These are phyloP conservation scores for Yamadazyma trypodendri DNA, from an alignment of 1,139 yeast genomes.

Conservation along the genomic window DNA sequence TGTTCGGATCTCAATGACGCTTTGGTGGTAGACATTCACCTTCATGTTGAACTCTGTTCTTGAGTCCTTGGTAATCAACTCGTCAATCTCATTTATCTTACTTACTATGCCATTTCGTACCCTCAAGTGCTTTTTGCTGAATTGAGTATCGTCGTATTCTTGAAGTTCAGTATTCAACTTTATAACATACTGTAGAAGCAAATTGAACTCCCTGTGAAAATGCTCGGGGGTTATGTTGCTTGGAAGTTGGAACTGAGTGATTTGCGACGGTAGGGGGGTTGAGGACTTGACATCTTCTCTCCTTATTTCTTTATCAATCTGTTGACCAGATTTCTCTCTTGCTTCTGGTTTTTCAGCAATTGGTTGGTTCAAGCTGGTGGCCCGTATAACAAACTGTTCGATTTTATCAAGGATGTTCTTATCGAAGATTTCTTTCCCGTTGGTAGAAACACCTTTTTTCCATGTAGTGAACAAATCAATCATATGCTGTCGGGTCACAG, in stretches of 20 bases:
- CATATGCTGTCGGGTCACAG: slow-evolving; percentile 34
- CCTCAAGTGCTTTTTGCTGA: slow-evolving; percentile 15
- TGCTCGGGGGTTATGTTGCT: slow-evolving; percentile 25
- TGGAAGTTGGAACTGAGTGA: slow-evolving; percentile 11
- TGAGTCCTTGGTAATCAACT: slow-evolving; percentile 23
- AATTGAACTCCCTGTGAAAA: slow-evolving; percentile 33
- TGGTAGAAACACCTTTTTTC: slow-evolving; percentile 30
- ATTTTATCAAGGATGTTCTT: slow-evolving; percentile 27
- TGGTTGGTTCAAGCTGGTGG: slow-evolving; percentile 24
- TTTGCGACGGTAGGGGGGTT: slow-evolving; percentile 4
- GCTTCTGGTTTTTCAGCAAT: not conserved
- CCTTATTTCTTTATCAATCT: not conserved
- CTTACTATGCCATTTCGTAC: slow-evolving; percentile 31
- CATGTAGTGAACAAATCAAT: slow-evolving; percentile 44
- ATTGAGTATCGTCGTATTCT: slow-evolving; percentile 15
- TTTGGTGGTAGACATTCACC: slow-evolving; percentile 26
- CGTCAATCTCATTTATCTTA: slow-evolving; percentile 33
- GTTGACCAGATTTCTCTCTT: not conserved
- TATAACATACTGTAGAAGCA: slow-evolving; percentile 31
- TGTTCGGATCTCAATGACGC: slow-evolving; percentile 27
- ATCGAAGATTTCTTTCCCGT: slow-evolving; percentile 41
- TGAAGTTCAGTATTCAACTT: slow-evolving; percentile 19
- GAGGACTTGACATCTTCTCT: not conserved
- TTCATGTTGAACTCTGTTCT: slow-evolving; percentile 24
- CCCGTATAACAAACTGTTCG: slow-evolving; percentile 41